Conservation (phyloP, 352 stramenopile species). For the Globisporangium perplexum region DNA sequence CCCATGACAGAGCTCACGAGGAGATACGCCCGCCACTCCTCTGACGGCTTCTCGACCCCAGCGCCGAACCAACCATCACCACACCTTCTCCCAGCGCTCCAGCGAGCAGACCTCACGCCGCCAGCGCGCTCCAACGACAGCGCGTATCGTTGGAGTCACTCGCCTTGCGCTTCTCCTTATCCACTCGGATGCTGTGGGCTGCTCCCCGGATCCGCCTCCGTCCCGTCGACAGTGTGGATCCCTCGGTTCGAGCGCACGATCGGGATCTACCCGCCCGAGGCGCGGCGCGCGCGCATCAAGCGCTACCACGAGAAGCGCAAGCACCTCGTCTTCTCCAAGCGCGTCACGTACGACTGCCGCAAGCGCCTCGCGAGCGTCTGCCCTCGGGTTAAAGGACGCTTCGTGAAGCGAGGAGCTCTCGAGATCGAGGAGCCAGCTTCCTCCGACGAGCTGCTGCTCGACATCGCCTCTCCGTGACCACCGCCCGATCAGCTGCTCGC, state of each 20-base stretch:
- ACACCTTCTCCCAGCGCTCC: not conserved
- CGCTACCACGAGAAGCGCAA: conserved; percentile 76
- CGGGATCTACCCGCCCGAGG: conserved; percentile 51
- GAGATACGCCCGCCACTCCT: not conserved
- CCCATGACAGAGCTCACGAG: conserved; percentile 12
- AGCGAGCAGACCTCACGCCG: not conserved
- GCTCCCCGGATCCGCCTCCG: not conserved
- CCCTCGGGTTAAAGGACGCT: conserved; percentile 65
- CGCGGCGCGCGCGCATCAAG: conserved; percentile 42
- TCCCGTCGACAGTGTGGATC: not conserved
- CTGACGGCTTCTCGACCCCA: not conserved
- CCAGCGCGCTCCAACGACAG: not conserved
- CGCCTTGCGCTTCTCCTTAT: not conserved
- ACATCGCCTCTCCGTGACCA: not conserved
- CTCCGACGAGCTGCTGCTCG: not conserved
- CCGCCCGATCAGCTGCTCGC: not conserved
- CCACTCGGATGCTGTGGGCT: not conserved
- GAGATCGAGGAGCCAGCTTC: not conserved
- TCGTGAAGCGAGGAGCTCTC: conserved; percentile 21
- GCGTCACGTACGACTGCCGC: conserved; percentile 69
- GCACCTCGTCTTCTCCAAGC: conserved; percentile 61
- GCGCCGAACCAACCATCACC: not conserved
- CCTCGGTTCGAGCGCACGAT: conserved; percentile 32
- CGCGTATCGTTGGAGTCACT: not conserved
- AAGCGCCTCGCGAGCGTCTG: conserved; percentile 64